Evolutionary conservation across 495 filamentous ascomycete genomes (phyloP), one percentile per base, ranked within the genome.

Genomic region (Aspergillus wentii): DNA sequence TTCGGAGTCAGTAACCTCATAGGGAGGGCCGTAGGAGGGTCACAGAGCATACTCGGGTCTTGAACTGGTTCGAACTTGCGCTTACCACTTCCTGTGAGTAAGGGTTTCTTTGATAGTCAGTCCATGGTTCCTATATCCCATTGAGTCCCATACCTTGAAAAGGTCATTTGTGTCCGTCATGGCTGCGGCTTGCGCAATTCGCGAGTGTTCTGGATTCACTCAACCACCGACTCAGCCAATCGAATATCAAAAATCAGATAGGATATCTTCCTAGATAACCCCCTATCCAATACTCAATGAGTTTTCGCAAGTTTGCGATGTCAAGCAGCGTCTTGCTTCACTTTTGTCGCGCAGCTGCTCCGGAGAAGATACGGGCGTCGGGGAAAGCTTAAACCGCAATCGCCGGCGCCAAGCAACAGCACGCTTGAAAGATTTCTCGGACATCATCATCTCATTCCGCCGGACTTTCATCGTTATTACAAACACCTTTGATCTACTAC

Each of bases 141-240:
- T 11, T 32, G 17, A 16, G 7, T 17, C 17, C 13, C 49, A 33
- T 68, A 87, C 87, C 64, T 91, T 89, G 72, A 94, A 94, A 22
- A 94, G 68, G 42, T 88, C 84, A 54, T 91, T 83, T 54, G 91
- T 78, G 57, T 76, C 85, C 17, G 82, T 71, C 84, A 89, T 92
- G 41, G 43, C 65, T 53, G 54, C 53, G 46, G 48, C 29, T 35
- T 44, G 40, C 40, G 32, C 23, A 27, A 15, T 19, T 29, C 2
- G 17, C 5, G 21, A 26, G 6, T 14, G 23, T 37, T 11, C 27
- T 25, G 11, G 20, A 42, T 11, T 31, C 13, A n/a, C n/a, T n/a
- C 37, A 43, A 23, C 16, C 22, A 30, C 38, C 43, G 25, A 33
- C 30, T 22, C 43, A 20, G 17, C 11, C 31, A 13, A 16, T 2